Conservation (phyloP, 2,329 filamentous ascomycete species). For the Exserohilum turcica region DNA sequence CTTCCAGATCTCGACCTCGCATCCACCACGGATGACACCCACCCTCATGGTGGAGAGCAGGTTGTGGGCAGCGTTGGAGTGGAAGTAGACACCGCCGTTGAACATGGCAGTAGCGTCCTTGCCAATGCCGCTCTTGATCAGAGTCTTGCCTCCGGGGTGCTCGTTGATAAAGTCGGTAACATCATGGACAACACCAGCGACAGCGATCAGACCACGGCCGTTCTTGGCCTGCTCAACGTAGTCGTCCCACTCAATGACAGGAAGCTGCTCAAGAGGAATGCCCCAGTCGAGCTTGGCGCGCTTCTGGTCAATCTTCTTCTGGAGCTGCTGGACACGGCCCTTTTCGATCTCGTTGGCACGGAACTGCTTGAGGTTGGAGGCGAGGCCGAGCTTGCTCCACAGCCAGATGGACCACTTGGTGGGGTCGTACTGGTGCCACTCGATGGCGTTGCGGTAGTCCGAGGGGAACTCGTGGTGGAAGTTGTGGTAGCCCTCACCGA, state of each 20-base stretch:
- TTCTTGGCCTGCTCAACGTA: constrained; percentile 51
- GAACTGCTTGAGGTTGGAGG: constrained; percentile 53
- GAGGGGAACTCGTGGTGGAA: constrained; percentile 54
- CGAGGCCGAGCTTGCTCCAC: constrained; percentile 51
- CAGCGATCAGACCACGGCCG: constrained; percentile 49
- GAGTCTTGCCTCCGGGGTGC: constrained; percentile 51
- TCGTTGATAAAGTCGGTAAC: constrained; percentile 51
- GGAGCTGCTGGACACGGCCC: constrained; percentile 51
- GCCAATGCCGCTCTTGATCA: constrained; percentile 50
- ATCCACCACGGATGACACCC: constrained; percentile 51
- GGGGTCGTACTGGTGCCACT: constrained; percentile 52
- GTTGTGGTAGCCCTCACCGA: constrained; percentile 54
- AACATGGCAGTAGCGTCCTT: constrained; percentile 53
- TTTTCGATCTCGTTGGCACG: constrained; percentile 53
- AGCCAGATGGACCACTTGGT: constrained; percentile 54
- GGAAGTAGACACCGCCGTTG: constrained; percentile 52
- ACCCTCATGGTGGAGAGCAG: constrained; percentile 26
- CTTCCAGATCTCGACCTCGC: constrained; percentile 54
- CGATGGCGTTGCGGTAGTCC: constrained; percentile 52
- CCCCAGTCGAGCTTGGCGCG: constrained; percentile 52
- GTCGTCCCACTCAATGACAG: constrained; percentile 53
- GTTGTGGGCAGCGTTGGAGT: constrained; percentile 52
- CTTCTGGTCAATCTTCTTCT: constrained; percentile 55
- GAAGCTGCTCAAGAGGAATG: constrained; percentile 51
- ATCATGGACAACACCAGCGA: constrained; percentile 52